A percentile compares a stretch with the other conserved stretches of the same genome.
These are phyloP conservation scores for Sphaerulina vaccinii DNA, from an alignment of 2,329 filamentous ascomycete species.

Conservation along the genomic window DNA sequence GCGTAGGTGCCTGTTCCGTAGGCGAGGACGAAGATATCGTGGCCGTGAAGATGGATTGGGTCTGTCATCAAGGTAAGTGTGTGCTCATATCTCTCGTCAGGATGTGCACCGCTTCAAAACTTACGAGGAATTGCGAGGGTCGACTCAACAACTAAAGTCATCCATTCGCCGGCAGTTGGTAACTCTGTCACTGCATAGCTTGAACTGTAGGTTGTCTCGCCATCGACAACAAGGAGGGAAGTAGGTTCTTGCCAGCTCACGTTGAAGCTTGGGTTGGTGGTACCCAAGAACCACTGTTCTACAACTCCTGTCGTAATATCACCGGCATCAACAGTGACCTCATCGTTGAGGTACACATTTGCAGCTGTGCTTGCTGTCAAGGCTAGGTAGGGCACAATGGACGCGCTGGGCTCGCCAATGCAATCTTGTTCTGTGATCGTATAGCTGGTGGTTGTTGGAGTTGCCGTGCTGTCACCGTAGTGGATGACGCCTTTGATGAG, in stretches of 20 bases:
- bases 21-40: constrained; percentile 38
- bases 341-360: neutral
- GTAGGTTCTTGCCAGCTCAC: neutral
- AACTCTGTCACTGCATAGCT: neutral
- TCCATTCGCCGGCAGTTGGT: neutral
- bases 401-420: constrained; percentile 34
- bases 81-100: constrained; percentile 30
- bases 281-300: neutral
- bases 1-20: constrained; percentile 31
- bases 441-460: constrained; percentile 37
- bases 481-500: constrained; percentile 38
- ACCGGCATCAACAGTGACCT: neutral
- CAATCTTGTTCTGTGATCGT: constrained; percentile 36
- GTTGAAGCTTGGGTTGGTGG: neutral
- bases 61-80: constrained; percentile 35
- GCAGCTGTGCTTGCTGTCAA: neutral
- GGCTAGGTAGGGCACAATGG: neutral
- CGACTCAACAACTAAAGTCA: constrained; percentile 3
- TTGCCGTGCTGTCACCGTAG: constrained; percentile 36
- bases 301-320: neutral
- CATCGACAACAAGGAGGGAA: neutral
- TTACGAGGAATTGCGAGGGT: constrained; percentile 34
- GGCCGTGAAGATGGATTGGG: constrained; percentile 42
- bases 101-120: too few relatives aligned
- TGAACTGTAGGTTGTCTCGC: neutral